phyloP scores from a whole-genome alignment of 306 rosid species.

The Quercus parvula region DNA sequence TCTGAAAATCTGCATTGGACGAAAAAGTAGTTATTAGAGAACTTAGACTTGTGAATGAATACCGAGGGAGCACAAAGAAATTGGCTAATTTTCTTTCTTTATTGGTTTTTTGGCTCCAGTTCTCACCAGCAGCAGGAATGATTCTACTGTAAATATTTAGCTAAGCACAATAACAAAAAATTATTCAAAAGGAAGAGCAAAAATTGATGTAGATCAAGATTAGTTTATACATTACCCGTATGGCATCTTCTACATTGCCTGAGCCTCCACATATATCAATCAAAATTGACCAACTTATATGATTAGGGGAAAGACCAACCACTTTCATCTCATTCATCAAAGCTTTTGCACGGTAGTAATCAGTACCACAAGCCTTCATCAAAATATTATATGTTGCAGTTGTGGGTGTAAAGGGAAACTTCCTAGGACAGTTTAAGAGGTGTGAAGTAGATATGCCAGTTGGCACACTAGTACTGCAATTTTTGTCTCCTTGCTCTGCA shows the following conservation, averaged over 20 bases:
- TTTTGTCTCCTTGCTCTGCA: constrained; percentile 20
- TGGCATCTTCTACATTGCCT: constrained; percentile 58
- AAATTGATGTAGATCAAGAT: constrained; percentile 5
- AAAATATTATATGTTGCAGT: constrained; percentile 76
- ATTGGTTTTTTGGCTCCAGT: neutral
- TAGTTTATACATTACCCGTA: constrained; percentile 55
- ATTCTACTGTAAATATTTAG: neutral
- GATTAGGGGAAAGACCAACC: constrained; percentile 76
- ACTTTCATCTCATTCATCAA: constrained; percentile 75
- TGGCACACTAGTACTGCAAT: constrained; percentile 19
- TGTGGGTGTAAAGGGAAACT: constrained; percentile 72
- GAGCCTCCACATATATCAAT: constrained; percentile 73
- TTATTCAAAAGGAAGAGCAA: constrained; percentile 1
- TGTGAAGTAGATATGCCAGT: constrained; percentile 39
- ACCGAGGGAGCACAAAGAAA: neutral
- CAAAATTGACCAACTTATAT: constrained; percentile 86
- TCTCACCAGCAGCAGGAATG: constrained; percentile 17
- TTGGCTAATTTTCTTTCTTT: neutral
- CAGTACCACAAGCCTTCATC: constrained; percentile 94
- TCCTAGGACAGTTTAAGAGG: constrained; percentile 46
- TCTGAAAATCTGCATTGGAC: constrained; percentile 66
- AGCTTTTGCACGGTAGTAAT: constrained; percentile 78
- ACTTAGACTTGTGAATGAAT: constrained; percentile 2
- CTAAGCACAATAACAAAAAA: constrained; percentile 7
- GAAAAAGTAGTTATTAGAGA: constrained; percentile 32